Conservation (phyloP, 208 protist genomes). For the Strigomonas galati region DNA sequence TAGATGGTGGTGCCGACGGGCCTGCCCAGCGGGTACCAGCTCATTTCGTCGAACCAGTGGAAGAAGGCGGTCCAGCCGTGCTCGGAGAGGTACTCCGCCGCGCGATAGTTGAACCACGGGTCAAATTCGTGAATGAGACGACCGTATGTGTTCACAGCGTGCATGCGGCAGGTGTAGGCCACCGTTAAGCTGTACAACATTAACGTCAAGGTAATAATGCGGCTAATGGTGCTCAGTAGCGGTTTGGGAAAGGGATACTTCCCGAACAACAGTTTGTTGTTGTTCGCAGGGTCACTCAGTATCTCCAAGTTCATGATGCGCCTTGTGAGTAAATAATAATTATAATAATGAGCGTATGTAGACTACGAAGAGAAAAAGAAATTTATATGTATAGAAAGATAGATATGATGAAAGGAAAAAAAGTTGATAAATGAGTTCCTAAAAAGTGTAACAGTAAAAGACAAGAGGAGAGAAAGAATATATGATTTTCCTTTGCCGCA, state of each 20-base stretch:
- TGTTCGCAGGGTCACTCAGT: neutral
- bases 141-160: conserved; percentile 76
- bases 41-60: conserved; percentile 98
- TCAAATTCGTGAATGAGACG: conserved; percentile 93
- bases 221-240: neutral
- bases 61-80: conserved; percentile 96
- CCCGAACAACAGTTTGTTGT: neutral
- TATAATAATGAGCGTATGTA: conserved; percentile 1
- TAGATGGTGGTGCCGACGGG: conserved; percentile 98
- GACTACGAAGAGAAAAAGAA: neutral
- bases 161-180: conserved; percentile 63
- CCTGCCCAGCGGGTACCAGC: conserved; percentile 98
- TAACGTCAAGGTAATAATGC: neutral
- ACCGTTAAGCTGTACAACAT: conserved; percentile 15
- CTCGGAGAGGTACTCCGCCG: too few relatives aligned
- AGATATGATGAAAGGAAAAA: conserved; percentile 8
- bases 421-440: conserved; percentile 2
- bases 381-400: neutral
- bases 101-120: conserved; percentile 93
- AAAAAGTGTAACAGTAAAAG: neutral
- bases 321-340: neutral
- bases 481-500: neutral
- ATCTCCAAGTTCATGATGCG: neutral
- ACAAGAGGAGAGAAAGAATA: neutral
- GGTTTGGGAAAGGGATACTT: neutral